Base-by-base conservation (phyloP, 208 protist species). In the Wallacemonas sp. region DNA sequence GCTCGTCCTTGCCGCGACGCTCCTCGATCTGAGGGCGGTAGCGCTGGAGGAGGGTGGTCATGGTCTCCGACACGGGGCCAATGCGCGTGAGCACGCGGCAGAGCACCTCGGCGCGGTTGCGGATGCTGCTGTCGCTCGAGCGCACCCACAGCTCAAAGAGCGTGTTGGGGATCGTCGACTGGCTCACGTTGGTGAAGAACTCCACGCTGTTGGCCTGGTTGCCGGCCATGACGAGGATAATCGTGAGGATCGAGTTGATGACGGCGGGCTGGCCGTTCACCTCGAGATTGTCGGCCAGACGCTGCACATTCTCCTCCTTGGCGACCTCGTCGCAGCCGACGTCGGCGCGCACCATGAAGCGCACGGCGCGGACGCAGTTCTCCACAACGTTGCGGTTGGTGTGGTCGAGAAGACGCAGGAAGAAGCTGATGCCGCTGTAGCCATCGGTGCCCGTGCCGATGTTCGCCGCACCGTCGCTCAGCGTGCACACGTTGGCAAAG, bases 131-230 rank as follows among this genome's bases (percentile, higher is more conserved):
- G 26, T 95, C 90, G 42, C 77, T 55, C 38, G 73, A 72, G 70
- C 81, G 82, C 48, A 84, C 70, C 82, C 85, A 93, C 52, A 95
- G 65, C 46, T 93, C 84, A 62, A 95, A 93, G 32, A 95, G 61
- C 28, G 74, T 82, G 18, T 41, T 67, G 28, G 78, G 75, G 55
- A 89, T 84, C 38, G 74, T 70, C 45, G 82, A 87, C 18, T 63
- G 57, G 50, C 64, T 62, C 42, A 93, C 25, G 59, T 86, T 70
- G 0, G 59, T 48, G 73, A 92, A 92, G 67, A 92, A 92, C 29
- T 59, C 57, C 39, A 50, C 59, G 32, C 79, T 71, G 70, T 84
- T 29, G 73, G 83, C 72, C 16, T 73, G 67, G 70, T 79, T 84
- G 66, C 74, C 81, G 28, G 79, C 57, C 90, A 95, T 95, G 36